Base-by-base conservation (phyloP, 2,329 filamentous ascomycete genomes). In the Clarireedia monteithiana region DNA sequence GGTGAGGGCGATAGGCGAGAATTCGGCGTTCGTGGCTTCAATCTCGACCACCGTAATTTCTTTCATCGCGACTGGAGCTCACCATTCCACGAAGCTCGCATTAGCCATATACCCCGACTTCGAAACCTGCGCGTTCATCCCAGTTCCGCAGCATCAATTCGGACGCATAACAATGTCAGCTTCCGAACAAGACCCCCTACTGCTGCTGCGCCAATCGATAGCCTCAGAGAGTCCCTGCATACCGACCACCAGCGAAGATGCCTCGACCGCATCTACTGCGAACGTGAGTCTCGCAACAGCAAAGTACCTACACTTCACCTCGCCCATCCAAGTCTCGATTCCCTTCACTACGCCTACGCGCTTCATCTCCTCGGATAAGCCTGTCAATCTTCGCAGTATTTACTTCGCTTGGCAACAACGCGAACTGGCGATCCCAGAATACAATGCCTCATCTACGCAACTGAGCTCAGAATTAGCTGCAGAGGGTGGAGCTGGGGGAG, bases 351-450 rank as follows among this genome's bases (percentile, higher is more conserved):
- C 81, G 14, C 79, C 85, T 9, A 99, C 94, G 63, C 89, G 94
- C 65, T 97, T 97, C 75, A 80, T 88, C 59, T 91, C 89, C n/a
- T 81, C 82, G 57, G 82, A 82, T 48, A 77, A 78, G 55, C 79
- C 86, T 4, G 85, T 96, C 66, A 89, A 96, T 69, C 78, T 99
- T 64, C 90, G 94, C 69, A 94, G 88, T 70, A 92, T 96, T 73
- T 96, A 92, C 76, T 96, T 97, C 69, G 91, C 91, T 55, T 99
- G 91, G 90, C 79, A 89, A 67, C 95, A 96, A 74, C 90, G 91
- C 71, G 92, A 97, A 74, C 84, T 87, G 55, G 84, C 87, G 54
- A 91, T 95, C 63, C 88, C 89, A 10, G 90, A 95, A 65, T 97
- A 97, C 78, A 94, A 96, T 72, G 83, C 87, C 26, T 86, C 87